phyloP scores from a whole-genome alignment of 2,329 filamentous ascomycete genomes.

The Xylariaceae sp. region DNA sequence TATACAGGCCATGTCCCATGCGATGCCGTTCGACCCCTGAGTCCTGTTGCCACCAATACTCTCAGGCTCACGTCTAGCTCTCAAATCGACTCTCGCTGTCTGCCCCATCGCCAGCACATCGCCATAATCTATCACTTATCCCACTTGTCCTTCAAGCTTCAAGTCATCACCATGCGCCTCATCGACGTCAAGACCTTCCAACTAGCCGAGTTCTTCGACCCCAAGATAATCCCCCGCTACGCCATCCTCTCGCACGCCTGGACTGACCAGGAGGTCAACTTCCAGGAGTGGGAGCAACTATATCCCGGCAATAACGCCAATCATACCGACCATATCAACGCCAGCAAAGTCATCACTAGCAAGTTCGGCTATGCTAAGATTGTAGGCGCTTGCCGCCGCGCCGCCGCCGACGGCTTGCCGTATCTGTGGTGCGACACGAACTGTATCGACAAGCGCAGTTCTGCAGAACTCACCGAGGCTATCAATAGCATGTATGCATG shows the following conservation, averaged over 20 bases:
- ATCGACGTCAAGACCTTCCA: slow-evolving; percentile 40
- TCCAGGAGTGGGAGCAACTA: slow-evolving; percentile 35
- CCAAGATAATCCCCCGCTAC: slow-evolving; percentile 35
- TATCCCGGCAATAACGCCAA: slow-evolving; percentile 9
- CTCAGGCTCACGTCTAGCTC: not conserved
- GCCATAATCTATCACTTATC: not conserved
- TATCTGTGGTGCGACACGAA: slow-evolving; percentile 44
- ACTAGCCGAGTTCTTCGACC: slow-evolving; percentile 37
- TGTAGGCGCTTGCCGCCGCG: slow-evolving; percentile 35
- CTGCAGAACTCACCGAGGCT: slow-evolving; percentile 40
- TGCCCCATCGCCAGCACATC: not conserved
- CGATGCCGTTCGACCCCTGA: not conserved
- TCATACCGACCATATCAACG: not conserved
- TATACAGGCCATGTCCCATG: not conserved
- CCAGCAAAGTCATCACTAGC: slow-evolving; percentile 23
- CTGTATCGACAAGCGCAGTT: slow-evolving; percentile 42
- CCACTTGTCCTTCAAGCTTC: not conserved
- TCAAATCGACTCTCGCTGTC: not conserved
- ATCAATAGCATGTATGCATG: slow-evolving; percentile 43
- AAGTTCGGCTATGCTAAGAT: slow-evolving; percentile 41
- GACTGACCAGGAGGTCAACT: slow-evolving; percentile 39
- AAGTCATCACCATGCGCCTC: slow-evolving; percentile 37
- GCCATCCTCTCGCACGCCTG: slow-evolving; percentile 46
- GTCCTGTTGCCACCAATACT: not conserved
- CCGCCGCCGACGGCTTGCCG: slow-evolving; percentile 25